These are phyloP conservation scores for Suillus discolor DNA, from an alignment of 768 basidiomycete genomes.

Conservation along the genomic window DNA sequence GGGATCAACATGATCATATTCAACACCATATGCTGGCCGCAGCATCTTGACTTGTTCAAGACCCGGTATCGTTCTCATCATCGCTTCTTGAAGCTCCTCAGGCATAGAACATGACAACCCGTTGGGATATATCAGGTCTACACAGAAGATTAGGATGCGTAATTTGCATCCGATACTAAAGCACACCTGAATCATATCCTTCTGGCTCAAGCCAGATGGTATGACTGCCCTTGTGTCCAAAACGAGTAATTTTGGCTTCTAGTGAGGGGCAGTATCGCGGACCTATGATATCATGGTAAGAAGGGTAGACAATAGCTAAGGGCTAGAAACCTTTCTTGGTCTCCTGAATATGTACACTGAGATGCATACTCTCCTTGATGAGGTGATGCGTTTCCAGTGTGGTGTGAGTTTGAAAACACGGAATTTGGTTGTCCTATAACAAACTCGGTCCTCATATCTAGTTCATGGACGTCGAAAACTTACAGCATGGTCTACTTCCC, in stretches of 20 bases:
- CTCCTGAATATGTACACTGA: conserved; percentile 85
- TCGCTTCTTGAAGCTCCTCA: conserved; percentile 78
- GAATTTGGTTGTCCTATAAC: conserved; percentile 69
- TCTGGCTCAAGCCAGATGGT: conserved; percentile 91
- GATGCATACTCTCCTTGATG: conserved; percentile 74
- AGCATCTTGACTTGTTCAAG: conserved; percentile 85
- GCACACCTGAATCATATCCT: conserved; percentile 81
- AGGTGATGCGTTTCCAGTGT: conserved; percentile 73
- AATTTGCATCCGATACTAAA: not conserved
- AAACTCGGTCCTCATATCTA: conserved; percentile 1
- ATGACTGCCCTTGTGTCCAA: conserved; percentile 70
- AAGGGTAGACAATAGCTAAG: not conserved
- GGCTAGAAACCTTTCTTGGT: conserved; percentile 71
- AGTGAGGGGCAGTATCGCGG: conserved; percentile 92
- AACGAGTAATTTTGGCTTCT: conserved; percentile 84
- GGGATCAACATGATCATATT: conserved; percentile 91
- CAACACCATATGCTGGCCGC: conserved; percentile 87
- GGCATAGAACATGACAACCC: conserved; percentile 89
- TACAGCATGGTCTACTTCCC: conserved; percentile 71
- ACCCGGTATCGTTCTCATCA: conserved; percentile 85
- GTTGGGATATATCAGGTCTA: conserved; percentile 88
- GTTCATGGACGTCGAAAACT: conserved; percentile 16
- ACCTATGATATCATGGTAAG: conserved; percentile 46
- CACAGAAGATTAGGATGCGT: conserved; percentile 5
- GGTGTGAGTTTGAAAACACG: conserved; percentile 74